Evolutionary conservation across 768 basidiomycete species (phyloP).

Genomic region (Termitomyces sp.): DNA sequence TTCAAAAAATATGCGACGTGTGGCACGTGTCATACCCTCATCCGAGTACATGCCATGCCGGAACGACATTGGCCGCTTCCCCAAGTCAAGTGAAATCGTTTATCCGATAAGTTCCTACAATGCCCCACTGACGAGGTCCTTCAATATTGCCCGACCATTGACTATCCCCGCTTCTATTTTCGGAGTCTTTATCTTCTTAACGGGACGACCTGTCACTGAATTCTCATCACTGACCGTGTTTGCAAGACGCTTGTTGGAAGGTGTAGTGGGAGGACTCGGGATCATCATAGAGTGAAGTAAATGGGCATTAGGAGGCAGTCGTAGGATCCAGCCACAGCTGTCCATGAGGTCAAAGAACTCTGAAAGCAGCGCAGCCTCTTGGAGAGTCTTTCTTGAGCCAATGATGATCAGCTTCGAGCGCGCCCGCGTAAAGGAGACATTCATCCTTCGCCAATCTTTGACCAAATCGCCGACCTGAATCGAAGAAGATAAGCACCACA

Average conservation of each 20-base stretch:
- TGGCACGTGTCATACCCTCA: too few species aligned
- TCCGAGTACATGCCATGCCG: too few species aligned
- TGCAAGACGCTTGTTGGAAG: conserved; percentile 21
- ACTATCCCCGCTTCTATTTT: conserved; percentile 36
- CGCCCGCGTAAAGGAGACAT: conserved; percentile 94
- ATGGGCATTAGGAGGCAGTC: conserved; percentile 51
- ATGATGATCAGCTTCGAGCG: conserved; percentile 86
- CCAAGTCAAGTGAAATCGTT: too few species aligned
- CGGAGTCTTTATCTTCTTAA: conserved; percentile 29
- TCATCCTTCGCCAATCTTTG: conserved; percentile 94
- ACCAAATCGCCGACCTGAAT: conserved; percentile 83
- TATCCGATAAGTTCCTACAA: background rate
- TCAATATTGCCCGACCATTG: conserved; percentile 52
- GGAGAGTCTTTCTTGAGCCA: conserved; percentile 78
- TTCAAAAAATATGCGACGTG: too few species aligned
- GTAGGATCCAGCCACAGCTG: conserved; percentile 61
- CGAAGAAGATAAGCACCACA: background rate
- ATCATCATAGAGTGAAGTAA: conserved; percentile 33
- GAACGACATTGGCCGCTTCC: too few species aligned
- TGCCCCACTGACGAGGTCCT: conserved; percentile 34
- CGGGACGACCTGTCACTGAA: conserved; percentile 14
- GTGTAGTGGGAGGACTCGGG: conserved; percentile 4
- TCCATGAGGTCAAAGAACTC: conserved; percentile 81
- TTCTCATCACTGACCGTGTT: conserved; percentile 8
- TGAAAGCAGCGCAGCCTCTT: conserved; percentile 49